Evolutionary conservation across 441 rosid genomes (phyloP).

Genomic region (Euphorbia corollata): DNA sequence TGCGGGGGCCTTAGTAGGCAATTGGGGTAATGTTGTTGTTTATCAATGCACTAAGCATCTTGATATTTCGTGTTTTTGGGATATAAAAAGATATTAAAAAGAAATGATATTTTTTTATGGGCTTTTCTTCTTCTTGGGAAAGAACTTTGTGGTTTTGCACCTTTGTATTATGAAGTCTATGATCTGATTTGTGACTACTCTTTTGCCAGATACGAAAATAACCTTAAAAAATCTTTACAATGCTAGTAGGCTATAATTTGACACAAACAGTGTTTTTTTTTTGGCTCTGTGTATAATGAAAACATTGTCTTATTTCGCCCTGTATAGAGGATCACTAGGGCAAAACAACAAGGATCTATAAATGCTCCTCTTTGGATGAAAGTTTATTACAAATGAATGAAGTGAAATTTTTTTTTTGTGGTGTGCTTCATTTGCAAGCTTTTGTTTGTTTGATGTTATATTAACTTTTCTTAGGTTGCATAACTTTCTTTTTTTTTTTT

Average conservation of each 20-base stretch:
- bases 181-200: neutral
- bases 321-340: neutral
- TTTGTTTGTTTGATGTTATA: neutral
- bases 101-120: neutral
- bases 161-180: neutral
- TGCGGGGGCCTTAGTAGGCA: too few species aligned
- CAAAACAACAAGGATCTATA: neutral
- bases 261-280: neutral
- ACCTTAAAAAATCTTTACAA: neutral
- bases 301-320: neutral
- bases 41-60: neutral
- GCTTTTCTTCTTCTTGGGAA: neutral
- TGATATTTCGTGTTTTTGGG: neutral
- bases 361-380: too few species aligned
- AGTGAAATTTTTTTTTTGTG: neutral
- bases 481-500: too few species aligned
- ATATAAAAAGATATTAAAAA: neutral
- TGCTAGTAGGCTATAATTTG: neutral
- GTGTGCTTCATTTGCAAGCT: neutral
- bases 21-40: too few species aligned
- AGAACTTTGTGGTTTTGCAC: neutral
- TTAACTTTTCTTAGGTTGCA: neutral
- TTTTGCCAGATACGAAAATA: neutral
- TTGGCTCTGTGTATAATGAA: too few species aligned
- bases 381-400: too few species aligned